These are phyloP conservation scores for Juglanconis juglandina DNA, from an alignment of 2,329 filamentous ascomycete genomes.

Conservation along the genomic window DNA sequence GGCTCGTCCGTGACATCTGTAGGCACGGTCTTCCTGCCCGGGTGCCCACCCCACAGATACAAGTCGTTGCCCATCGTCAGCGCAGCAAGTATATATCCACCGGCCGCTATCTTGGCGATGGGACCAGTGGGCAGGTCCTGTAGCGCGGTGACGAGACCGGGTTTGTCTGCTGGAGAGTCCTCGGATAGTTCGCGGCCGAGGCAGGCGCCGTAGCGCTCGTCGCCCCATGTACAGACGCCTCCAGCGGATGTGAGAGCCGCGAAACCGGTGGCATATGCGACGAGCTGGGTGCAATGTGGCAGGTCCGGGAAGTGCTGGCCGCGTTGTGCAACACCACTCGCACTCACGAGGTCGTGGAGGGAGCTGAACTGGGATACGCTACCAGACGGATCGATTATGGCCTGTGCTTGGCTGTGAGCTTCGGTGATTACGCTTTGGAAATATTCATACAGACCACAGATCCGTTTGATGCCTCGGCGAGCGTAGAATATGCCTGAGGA, in stretches of 20 bases:
- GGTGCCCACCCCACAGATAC: conserved; percentile 59
- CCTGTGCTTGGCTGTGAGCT: conserved; percentile 1
- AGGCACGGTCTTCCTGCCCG: conserved; percentile 31
- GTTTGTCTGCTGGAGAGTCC: conserved; percentile 43
- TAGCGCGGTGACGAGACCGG: conserved; percentile 47
- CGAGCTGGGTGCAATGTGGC: conserved; percentile 36
- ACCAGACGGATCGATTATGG: conserved; percentile 6
- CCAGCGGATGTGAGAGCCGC: conserved; percentile 41
- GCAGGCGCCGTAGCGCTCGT: conserved; percentile 54
- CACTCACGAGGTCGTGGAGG: conserved; percentile 4
- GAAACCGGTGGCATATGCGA: conserved; percentile 49
- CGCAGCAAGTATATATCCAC: conserved; percentile 56
- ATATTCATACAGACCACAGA: conserved; percentile 26
- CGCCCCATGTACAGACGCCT: conserved; percentile 53
- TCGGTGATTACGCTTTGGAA: conserved; percentile 13
- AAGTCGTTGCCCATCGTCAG: conserved; percentile 55
- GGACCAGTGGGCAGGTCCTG: conserved; percentile 46
- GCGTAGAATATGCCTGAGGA: conserved; percentile 9
- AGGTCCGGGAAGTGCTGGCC: conserved; percentile 23
- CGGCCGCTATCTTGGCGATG: conserved; percentile 51
- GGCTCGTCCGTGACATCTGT: conserved; percentile 31
- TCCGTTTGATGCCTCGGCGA: conserved; percentile 28
- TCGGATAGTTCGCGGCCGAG: conserved; percentile 49
- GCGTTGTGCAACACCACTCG: background rate
- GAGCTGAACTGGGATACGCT: conserved; percentile 28